These are phyloP conservation scores for Diversispora epigaea DNA, from an alignment of 192 early-diverging fungal species.

Conservation along the genomic window DNA sequence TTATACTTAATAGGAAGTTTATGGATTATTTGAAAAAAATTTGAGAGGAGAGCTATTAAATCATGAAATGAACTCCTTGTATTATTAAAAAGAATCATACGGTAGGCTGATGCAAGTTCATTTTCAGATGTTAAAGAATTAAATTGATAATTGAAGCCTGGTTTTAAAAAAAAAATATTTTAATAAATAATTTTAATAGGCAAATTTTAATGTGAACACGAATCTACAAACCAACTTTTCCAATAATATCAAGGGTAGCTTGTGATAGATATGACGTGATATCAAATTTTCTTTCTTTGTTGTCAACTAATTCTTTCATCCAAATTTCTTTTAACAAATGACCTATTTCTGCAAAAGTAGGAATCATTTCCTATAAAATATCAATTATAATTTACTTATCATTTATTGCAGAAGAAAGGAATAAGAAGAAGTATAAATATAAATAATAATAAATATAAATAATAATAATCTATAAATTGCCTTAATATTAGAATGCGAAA, in stretches of 20 bases:
- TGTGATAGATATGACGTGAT: constrained; percentile 41
- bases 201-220: neutral
- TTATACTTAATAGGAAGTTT: constrained; percentile 36
- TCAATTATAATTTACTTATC: neutral
- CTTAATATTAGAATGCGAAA: constrained; percentile 45
- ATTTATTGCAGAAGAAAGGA: neutral
- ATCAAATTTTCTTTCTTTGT: constrained; percentile 37
- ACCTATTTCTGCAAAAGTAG: constrained; percentile 37
- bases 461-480: constrained; percentile 36
- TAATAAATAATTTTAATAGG: neutral
- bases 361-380: constrained; percentile 21
- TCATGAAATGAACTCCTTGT: too few relatives aligned
- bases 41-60: constrained; percentile 35
- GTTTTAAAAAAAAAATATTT: neutral
- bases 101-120: constrained; percentile 51
- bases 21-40: constrained; percentile 30
- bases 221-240: constrained; percentile 35
- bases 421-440: too few relatives aligned
- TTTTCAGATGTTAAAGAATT: constrained; percentile 41
- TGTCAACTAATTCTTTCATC: constrained; percentile 35
- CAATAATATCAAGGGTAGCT: constrained; percentile 52
- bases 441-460: neutral
- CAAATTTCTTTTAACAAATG: constrained; percentile 40
- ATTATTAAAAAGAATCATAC: too few relatives aligned
- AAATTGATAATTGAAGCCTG: constrained; percentile 52